Evolutionary conservation across 352 stramenopile species (phyloP).

Genomic region (Globisporangium megalacanthum): DNA sequence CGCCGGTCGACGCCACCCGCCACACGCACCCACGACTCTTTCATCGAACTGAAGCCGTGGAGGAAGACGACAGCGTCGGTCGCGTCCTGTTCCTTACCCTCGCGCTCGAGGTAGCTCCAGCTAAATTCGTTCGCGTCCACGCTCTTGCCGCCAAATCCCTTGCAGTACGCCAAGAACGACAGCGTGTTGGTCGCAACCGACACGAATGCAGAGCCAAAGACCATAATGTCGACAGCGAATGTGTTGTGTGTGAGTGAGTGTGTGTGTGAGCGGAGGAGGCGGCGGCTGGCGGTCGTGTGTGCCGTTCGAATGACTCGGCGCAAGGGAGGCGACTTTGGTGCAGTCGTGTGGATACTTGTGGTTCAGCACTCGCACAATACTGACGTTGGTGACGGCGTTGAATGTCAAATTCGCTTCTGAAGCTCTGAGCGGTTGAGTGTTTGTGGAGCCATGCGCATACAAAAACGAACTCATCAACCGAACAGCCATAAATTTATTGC

Average conservation of each 20-base stretch:
- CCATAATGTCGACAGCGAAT: constrained; percentile 9
- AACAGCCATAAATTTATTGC: too few relatives aligned
- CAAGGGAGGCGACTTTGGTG: too few relatives aligned
- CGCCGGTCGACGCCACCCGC: constrained; percentile 42
- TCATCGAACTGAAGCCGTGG: constrained; percentile 67
- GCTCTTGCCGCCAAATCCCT: constrained; percentile 44
- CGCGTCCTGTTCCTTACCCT: constrained; percentile 27
- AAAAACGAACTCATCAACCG: too few relatives aligned
- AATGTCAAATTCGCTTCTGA: too few relatives aligned
- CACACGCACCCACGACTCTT: constrained; percentile 60
- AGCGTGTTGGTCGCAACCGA: constrained; percentile 33
- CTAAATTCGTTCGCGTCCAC: constrained; percentile 43
- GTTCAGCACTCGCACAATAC: too few relatives aligned
- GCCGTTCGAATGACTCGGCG: too few relatives aligned
- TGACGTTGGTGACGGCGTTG: too few relatives aligned
- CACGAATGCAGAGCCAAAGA: constrained; percentile 17
- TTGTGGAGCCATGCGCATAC: too few relatives aligned
- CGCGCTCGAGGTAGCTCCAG: constrained; percentile 70
- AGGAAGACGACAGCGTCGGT: constrained; percentile 59
- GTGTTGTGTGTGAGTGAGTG: not conserved
- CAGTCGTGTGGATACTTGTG: too few relatives aligned
- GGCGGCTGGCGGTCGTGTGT: too few relatives aligned
- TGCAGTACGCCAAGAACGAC: constrained; percentile 46
- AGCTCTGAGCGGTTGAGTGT: too few relatives aligned
- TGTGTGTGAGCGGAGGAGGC: not conserved